Evolutionary conservation across 257 asterid genomes (phyloP), one percentile per base, ranked within the genome.

Genomic region (Jasminum sambac): DNA sequence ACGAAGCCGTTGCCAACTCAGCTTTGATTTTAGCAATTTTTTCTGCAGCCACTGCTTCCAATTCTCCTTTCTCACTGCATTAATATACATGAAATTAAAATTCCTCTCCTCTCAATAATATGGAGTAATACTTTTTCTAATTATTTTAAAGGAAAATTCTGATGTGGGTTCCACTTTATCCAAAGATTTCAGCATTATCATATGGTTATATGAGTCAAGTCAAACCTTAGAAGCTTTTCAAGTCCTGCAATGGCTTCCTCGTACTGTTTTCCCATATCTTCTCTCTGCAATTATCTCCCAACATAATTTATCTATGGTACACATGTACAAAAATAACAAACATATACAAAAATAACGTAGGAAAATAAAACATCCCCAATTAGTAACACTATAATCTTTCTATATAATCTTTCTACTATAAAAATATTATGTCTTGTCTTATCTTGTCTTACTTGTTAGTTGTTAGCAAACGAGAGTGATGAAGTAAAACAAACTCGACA

Each of bases 201-300:
- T 34, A 38, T 26, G 24, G 4, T 30, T 30, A 30, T 30, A 30
- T 30, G 36, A 30, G 36, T 30, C 36, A 30, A 23, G 34, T n/a
- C 76, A 50, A 72, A 93, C 97, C 92, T 93, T 75, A 93, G 92
- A 70, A 90, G 96, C 82, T 90, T 89, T 79, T 83, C 79, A 74
- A 93, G 98, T 61, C 77, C 92, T 55, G 78, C 85, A 71, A 93
- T 82, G 88, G 98, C 98, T 55, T 84, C 87, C 81, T 89, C 97
- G 73, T 82, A 84, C 14, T 86, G 89, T 40, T 84, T 88, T 6
- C 83, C 87, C 96, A 90, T 89, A 62, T 90, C 92, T 84, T 89
- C 90, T 82, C 77, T 87, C 98, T 93, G 92, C 84, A 80, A 71
- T 0, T 0, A 66, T 63, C 61, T 37, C 62, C 71, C n/a, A n/a